These are phyloP conservation scores for Moniliophthora roreri DNA, from an alignment of 1,284 basidiomycete species.

Conservation along the genomic window DNA sequence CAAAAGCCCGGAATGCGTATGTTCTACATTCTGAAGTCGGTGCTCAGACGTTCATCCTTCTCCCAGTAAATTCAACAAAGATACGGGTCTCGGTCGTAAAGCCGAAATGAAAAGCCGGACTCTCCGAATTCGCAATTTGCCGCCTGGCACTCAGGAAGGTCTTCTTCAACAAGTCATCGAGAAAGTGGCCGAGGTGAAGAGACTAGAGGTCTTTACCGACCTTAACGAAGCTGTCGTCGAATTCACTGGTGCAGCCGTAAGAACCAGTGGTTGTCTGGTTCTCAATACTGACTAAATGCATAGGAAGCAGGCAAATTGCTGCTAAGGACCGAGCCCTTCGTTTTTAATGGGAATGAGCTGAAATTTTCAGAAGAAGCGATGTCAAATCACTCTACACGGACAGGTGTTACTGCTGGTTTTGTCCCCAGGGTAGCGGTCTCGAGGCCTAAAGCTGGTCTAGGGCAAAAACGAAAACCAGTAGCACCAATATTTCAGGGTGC, in stretches of 20 bases:
- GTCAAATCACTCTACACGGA: conserved; percentile 27
- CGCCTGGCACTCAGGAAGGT: conserved; percentile 72
- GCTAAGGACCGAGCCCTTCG: conserved; percentile 64
- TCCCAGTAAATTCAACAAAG: conserved; percentile 41
- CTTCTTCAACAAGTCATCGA: conserved; percentile 86
- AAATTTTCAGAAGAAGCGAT: conserved; percentile 56
- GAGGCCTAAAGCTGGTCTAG: conserved; percentile 69
- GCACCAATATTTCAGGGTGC: conserved; percentile 21
- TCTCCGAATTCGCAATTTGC: conserved; percentile 76
- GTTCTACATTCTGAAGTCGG: conserved; percentile 11
- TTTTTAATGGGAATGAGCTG: conserved; percentile 61
- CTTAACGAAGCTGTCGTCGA: conserved; percentile 76
- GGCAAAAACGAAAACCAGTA: conserved; percentile 42
- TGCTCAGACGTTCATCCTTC: neutral
- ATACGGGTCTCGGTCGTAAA: conserved; percentile 55
- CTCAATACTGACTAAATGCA: neutral
- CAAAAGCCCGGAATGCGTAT: conserved; percentile 54
- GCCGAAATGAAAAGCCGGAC: conserved; percentile 70
- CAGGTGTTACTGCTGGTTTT: conserved; percentile 45
- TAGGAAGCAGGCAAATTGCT: conserved; percentile 82
- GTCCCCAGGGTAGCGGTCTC: conserved; percentile 64
- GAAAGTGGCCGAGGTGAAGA: conserved; percentile 70
- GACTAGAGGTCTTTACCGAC: conserved; percentile 74
- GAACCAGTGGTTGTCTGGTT: conserved; percentile 12
- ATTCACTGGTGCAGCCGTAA: conserved; percentile 73